These are phyloP conservation scores for Candida sonorensis DNA, from an alignment of 805 yeast species.

Conservation along the genomic window DNA sequence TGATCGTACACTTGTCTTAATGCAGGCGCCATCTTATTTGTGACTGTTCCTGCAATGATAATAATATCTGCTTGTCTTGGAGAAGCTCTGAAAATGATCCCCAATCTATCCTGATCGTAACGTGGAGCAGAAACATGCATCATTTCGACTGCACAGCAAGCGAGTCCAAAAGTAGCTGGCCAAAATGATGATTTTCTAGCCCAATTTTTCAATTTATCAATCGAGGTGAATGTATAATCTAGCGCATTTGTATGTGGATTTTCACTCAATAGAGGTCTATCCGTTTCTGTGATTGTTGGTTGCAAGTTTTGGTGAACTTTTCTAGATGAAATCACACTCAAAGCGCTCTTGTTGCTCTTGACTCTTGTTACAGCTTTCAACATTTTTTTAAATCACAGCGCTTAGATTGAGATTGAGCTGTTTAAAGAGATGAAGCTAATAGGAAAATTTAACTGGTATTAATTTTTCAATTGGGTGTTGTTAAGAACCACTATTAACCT, in stretches of 20 bases:
- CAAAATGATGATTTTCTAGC: slow-evolving; percentile 87
- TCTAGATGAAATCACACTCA: too few relatives aligned
- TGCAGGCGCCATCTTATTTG: slow-evolving; percentile 92
- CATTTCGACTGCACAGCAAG: slow-evolving; percentile 94
- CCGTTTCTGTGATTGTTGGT: slow-evolving; percentile 51
- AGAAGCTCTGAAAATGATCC: slow-evolving; percentile 88
- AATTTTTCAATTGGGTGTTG: too few relatives aligned
- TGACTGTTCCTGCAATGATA: slow-evolving; percentile 88
- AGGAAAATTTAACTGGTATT: too few relatives aligned
- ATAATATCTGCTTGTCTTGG: slow-evolving; percentile 90
- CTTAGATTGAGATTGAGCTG: too few relatives aligned
- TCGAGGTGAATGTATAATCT: slow-evolving; percentile 76
- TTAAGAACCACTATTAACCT: too few relatives aligned
- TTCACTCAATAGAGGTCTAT: slow-evolving; percentile 65
- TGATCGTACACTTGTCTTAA: slow-evolving; percentile 89
- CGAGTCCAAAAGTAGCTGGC: slow-evolving; percentile 90
- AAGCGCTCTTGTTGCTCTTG: slow-evolving; percentile 2
- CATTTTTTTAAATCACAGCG: too few relatives aligned
- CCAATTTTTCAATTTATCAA: slow-evolving; percentile 84
- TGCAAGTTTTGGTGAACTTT: slow-evolving; percentile 29
- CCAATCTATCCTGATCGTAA: slow-evolving; percentile 87
- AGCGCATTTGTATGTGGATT: slow-evolving; percentile 52
- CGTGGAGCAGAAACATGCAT: slow-evolving; percentile 90
- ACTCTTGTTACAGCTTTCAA: too few relatives aligned
- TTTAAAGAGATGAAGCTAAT: too few relatives aligned